Conservation (phyloP, 2,329 filamentous ascomycete species). For the Lachnellula subtilissima region DNA sequence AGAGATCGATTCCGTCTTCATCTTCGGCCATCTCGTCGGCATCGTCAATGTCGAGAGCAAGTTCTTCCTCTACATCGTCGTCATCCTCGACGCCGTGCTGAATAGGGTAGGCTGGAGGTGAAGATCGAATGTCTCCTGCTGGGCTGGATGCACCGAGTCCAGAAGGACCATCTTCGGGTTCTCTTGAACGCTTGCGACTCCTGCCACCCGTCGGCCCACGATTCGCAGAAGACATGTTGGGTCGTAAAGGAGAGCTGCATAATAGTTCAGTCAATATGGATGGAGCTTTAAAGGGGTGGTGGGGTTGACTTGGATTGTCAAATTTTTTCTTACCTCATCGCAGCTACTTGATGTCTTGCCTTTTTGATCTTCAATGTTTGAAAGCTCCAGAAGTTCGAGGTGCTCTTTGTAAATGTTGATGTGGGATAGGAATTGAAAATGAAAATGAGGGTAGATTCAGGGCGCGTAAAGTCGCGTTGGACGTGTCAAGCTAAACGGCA, state of each 20-base stretch:
- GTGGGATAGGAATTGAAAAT: not conserved
- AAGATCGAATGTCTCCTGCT: conserved; percentile 52
- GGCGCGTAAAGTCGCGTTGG: conserved; percentile 7
- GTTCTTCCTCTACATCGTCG: conserved; percentile 68
- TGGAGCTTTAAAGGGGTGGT: conserved; percentile 29
- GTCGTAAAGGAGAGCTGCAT: conserved; percentile 72
- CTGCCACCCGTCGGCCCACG: conserved; percentile 54
- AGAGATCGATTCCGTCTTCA: conserved; percentile 73
- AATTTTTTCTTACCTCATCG: conserved; percentile 32
- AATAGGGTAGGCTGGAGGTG: conserved; percentile 57
- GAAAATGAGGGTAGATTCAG: conserved; percentile 3
- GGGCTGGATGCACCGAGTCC: conserved; percentile 51
- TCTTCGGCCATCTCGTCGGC: conserved; percentile 79
- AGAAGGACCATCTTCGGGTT: conserved; percentile 58
- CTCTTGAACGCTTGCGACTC: conserved; percentile 59
- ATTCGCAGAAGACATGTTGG: conserved; percentile 79
- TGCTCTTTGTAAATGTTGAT: not conserved
- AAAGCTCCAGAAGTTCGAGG: not conserved
- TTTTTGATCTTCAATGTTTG: not conserved
- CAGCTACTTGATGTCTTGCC: not conserved
- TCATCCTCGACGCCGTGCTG: conserved; percentile 61
- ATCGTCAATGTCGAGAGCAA: conserved; percentile 69
- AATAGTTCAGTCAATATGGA: conserved; percentile 15
- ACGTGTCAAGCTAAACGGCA: not conserved
- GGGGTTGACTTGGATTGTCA: conserved; percentile 1